Evolutionary conservation across 2,329 filamentous ascomycete genomes (phyloP).

Genomic region (Dactylella cylindrospora): DNA sequence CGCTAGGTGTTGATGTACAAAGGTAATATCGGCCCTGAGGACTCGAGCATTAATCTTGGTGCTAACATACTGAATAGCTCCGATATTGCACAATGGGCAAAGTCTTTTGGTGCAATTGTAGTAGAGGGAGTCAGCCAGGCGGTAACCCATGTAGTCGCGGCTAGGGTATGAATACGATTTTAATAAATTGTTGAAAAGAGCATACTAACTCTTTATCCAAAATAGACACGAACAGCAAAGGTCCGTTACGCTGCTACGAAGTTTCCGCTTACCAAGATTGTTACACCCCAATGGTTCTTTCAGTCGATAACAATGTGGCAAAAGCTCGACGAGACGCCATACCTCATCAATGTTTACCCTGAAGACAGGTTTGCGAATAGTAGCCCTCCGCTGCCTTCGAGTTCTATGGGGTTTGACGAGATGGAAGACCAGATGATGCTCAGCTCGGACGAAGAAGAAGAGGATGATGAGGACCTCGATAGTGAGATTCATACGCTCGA

Average conservation of each 20-base stretch:
- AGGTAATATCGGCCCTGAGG: constrained; percentile 52
- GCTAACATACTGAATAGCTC: constrained; percentile 56
- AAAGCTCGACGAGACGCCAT: constrained; percentile 74
- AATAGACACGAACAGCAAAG: constrained; percentile 78
- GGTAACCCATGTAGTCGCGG: constrained; percentile 59
- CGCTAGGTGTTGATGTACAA: constrained; percentile 74
- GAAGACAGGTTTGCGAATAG: constrained; percentile 56
- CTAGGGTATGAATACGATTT: constrained; percentile 54
- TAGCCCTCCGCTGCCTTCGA: constrained; percentile 53
- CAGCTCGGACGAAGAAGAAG: constrained; percentile 55
- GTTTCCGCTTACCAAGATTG: constrained; percentile 80
- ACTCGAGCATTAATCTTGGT: constrained; percentile 10
- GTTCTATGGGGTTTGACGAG: constrained; percentile 49
- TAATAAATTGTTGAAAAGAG: constrained; percentile 47
- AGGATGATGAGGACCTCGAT: constrained; percentile 50
- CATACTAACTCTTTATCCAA: constrained; percentile 19
- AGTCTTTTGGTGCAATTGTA: constrained; percentile 73
- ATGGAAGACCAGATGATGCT: constrained; percentile 52
- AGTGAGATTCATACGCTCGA: constrained; percentile 41
- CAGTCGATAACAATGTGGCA: constrained; percentile 84
- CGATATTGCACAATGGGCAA: constrained; percentile 84
- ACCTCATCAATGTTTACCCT: constrained; percentile 74
- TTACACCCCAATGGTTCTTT: constrained; percentile 85
- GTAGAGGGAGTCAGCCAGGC: constrained; percentile 55
- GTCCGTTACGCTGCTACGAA: constrained; percentile 76